A percentile compares a stretch with the other conserved stretches of the same genome.
phyloP scores from a whole-genome alignment of 495 filamentous ascomycete species.

The Hypoxylon intermedium region DNA sequence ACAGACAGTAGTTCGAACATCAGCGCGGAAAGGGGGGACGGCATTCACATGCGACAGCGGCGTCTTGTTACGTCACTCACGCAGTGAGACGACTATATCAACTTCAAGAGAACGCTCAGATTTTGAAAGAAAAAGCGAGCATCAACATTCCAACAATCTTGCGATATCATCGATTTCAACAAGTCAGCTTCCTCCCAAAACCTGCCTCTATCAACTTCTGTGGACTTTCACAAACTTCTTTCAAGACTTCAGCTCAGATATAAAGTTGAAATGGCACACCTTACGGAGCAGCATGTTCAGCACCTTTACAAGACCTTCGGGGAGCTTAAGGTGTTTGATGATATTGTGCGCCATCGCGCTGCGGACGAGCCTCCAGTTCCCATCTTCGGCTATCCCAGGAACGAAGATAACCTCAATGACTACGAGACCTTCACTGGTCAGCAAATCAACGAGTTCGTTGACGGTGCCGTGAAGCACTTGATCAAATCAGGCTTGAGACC shows the following conservation, averaged over 20 bases:
- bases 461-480: constrained; percentile 42
- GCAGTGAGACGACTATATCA: no score
- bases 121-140: no score
- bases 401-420: constrained; percentile 33
- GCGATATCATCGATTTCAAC: no score
- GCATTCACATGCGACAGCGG: no score
- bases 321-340: constrained; percentile 51
- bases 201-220: no score
- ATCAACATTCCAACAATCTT: no score
- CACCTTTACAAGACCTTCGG: constrained; percentile 15
- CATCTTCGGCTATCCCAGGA: constrained; percentile 56
- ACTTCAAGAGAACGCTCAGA: no score
- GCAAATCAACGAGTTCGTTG: constrained; percentile 57
- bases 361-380: constrained; percentile 53
- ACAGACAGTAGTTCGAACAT: no score
- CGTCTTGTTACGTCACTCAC: no score
- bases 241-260: neutral
- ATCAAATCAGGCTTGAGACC: constrained; percentile 34
- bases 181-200: no score
- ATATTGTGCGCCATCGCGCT: constrained; percentile 55
- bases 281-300: constrained; percentile 16
- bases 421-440: constrained; percentile 57
- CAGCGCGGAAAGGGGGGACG: no score
- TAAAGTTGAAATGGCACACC: constrained; percentile 10
- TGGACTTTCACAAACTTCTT: neutral